Evolutionary conservation across 371 early-diverging fungal species (phyloP).

Genomic region (Catenaria anguillulae): DNA sequence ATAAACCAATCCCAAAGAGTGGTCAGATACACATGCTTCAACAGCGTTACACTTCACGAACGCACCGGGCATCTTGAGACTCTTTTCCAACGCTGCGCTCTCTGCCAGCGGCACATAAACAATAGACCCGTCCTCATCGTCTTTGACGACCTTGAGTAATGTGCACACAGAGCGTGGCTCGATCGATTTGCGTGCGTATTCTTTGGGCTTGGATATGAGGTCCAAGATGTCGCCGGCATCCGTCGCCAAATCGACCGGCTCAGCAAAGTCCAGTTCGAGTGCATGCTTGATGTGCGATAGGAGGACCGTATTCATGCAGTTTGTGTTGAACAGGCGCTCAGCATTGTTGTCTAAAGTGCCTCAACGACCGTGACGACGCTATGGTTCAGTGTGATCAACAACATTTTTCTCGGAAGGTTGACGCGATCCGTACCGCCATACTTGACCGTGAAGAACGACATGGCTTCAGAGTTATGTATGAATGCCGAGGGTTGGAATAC

Average conservation of each 20-base stretch:
- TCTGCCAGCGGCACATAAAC: background rate
- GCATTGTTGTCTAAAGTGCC: no score
- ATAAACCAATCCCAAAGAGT: no score
- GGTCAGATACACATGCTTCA: no score
- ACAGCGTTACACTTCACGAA: no score
- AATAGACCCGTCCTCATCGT: background rate
- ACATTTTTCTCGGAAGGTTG: background rate
- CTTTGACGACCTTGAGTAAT: constrained; percentile 2
- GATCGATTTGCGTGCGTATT: background rate
- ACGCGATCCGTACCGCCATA: background rate
- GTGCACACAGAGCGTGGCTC: constrained; percentile 2
- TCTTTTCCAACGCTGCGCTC: background rate
- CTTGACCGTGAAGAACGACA: background rate
- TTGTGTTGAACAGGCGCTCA: constrained; percentile 1
- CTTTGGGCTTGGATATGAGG: background rate
- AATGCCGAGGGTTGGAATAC: no score
- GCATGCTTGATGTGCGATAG: constrained; percentile 4
- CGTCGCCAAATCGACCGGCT: background rate
- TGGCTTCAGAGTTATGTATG: no score
- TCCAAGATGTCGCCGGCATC: constrained; percentile 3
- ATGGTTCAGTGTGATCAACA: background rate
- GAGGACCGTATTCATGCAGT: constrained; percentile 3
- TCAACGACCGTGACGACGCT: background rate
- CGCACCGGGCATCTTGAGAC: no score
- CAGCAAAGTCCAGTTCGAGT: background rate